These are phyloP conservation scores for Nicotiana tabacum DNA, from an alignment of 257 asterid species.

Conservation along the genomic window DNA sequence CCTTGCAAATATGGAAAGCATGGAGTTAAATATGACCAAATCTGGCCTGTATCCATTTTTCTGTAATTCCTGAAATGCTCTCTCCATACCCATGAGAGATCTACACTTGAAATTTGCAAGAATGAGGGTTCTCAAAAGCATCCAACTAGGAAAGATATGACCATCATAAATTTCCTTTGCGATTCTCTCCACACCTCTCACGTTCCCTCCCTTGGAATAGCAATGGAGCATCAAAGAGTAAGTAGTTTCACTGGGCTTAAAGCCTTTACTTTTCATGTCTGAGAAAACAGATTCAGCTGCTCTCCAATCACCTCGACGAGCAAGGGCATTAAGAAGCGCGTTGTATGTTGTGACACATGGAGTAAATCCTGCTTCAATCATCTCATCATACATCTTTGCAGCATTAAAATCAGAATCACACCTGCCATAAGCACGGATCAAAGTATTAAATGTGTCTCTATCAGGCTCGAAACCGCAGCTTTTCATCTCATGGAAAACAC, in stretches of 20 bases:
- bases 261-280: conserved; percentile 77
- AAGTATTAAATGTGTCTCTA: conserved; percentile 78
- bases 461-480: conserved; percentile 88
- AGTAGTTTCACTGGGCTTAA: conserved; percentile 80
- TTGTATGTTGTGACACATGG: conserved; percentile 83
- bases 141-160: conserved; percentile 84
- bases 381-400: conserved; percentile 66
- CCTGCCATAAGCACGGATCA: conserved; percentile 87
- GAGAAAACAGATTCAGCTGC: conserved; percentile 58
- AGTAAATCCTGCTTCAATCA: conserved; percentile 75
- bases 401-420: conserved; percentile 71
- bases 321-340: conserved; percentile 80
- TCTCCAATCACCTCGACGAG: conserved; percentile 81
- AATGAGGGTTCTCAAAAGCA: conserved; percentile 74
- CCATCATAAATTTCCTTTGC: conserved; percentile 80
- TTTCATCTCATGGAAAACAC: conserved; percentile 78
- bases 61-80: conserved; percentile 76
- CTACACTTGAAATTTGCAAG: conserved; percentile 77
- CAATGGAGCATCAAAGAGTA: conserved; percentile 77
- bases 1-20: conserved; percentile 73
- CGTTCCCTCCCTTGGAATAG: conserved; percentile 77
- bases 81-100: conserved; percentile 78
- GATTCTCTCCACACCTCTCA: conserved; percentile 67
- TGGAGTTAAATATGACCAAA: conserved; percentile 67
- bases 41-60: conserved; percentile 80